Conservation (phyloP, 768 basidiomycete species). For the Hygrophoropsis aurantiaca region DNA sequence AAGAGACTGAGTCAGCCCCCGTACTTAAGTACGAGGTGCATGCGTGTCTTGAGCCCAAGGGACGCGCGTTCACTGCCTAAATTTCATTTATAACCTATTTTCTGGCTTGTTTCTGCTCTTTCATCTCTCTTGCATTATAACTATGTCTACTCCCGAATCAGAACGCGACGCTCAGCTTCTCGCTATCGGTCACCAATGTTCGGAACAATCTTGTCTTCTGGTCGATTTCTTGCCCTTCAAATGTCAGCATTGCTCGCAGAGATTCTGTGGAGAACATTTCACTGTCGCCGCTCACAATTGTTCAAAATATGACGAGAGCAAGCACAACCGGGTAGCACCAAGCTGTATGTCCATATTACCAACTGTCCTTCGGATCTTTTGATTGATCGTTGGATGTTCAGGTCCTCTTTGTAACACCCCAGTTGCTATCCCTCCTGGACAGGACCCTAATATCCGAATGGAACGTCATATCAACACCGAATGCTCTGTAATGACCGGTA, state of each 20-base stretch:
- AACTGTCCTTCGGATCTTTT: neutral
- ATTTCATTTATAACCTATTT: conserved; percentile 18
- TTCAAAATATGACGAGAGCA: conserved; percentile 65
- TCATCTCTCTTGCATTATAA: conserved; percentile 33
- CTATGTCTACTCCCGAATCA: too few relatives aligned
- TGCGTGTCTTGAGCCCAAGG: conserved; percentile 16
- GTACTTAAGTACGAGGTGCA: conserved; percentile 4
- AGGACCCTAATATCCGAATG: conserved; percentile 83
- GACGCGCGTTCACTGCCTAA: conserved; percentile 26
- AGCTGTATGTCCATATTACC: conserved; percentile 49
- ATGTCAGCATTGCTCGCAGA: conserved; percentile 72
- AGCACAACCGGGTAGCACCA: conserved; percentile 75
- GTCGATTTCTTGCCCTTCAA: conserved; percentile 87
- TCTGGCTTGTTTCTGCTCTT: conserved; percentile 3
- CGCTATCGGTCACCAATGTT: conserved; percentile 70
- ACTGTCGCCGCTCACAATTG: conserved; percentile 67
- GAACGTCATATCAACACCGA: conserved; percentile 67
- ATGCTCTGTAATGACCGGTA: conserved; percentile 71
- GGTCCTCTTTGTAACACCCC: conserved; percentile 79
- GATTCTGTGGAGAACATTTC: conserved; percentile 82
- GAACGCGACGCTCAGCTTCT: conserved; percentile 52
- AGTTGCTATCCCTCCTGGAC: conserved; percentile 51
- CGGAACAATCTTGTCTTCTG: conserved; percentile 60
- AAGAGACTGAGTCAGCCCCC: too few relatives aligned
- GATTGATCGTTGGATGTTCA: conserved; percentile 15